phyloP scores from a whole-genome alignment of 2,329 filamentous ascomycete species.

The Byssothecium circinans region DNA sequence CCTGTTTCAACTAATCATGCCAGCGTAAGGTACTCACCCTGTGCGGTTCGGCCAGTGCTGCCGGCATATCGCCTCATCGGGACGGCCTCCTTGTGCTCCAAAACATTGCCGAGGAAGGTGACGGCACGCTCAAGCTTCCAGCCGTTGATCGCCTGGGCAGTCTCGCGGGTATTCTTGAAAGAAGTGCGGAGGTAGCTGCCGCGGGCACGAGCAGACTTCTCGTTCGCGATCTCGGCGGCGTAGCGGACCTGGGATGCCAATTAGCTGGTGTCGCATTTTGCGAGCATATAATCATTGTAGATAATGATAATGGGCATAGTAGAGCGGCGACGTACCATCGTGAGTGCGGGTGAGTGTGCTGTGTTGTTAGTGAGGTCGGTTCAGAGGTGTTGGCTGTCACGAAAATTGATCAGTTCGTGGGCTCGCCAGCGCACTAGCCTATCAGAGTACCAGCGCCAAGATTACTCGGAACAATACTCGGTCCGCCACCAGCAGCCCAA shows the following conservation, averaged over 20 bases:
- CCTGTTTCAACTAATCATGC: neutral
- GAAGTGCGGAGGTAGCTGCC: conserved; percentile 98
- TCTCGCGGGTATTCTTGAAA: conserved; percentile 99
- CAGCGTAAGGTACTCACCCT: conserved; percentile 71
- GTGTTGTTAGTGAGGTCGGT: conserved; percentile 33
- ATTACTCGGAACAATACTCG: conserved; percentile 3
- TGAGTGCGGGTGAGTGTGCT: conserved; percentile 40
- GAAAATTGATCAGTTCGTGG: conserved; percentile 31
- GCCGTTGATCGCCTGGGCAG: conserved; percentile 98
- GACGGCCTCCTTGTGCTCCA: conserved; percentile 94
- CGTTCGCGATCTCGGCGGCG: conserved; percentile 44
- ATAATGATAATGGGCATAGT: conserved; percentile 21
- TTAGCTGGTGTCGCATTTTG: conserved; percentile 24
- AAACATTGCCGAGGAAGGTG: conserved; percentile 97
- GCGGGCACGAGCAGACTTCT: conserved; percentile 86
- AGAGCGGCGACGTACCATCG: conserved; percentile 25
- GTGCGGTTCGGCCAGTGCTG: conserved; percentile 90
- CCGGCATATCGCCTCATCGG: conserved; percentile 98
- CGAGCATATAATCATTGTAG: neutral
- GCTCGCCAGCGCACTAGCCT: conserved; percentile 12
- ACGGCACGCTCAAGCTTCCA: conserved; percentile 96
- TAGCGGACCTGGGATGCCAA: conserved; percentile 40
- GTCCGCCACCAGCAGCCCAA: neutral
- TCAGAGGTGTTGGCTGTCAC: conserved; percentile 15
- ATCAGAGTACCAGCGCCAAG: conserved; percentile 1